phyloP scores from a whole-genome alignment of 2,329 filamentous ascomycete genomes.

The Dryadomyces quercivorus region DNA sequence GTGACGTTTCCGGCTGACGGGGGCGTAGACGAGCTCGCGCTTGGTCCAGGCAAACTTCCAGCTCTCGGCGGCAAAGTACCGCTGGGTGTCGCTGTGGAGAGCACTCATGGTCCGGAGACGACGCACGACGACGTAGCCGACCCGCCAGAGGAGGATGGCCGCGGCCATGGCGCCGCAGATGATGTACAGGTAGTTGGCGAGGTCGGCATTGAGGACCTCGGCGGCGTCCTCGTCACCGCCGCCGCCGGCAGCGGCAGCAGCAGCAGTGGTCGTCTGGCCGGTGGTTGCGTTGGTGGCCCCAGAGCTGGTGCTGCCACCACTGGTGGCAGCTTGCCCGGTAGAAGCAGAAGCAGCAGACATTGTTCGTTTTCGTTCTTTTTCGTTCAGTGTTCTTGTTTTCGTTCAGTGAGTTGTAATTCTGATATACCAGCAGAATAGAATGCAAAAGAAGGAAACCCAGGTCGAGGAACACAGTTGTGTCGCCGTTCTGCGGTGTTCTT shows the following conservation, averaged over 20 bases:
- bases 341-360: neutral
- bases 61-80: slow-evolving; percentile 58
- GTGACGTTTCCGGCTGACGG: slow-evolving; percentile 62
- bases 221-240: slow-evolving; percentile 14
- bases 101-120: slow-evolving; percentile 65
- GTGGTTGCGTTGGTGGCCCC: neutral
- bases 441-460: neutral
- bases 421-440: slow-evolving; percentile 2
- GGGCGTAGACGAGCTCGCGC: slow-evolving; percentile 56
- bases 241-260: neutral
- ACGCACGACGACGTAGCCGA: slow-evolving; percentile 45
- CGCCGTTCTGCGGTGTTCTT: neutral
- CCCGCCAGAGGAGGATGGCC: slow-evolving; percentile 55
- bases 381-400: neutral
- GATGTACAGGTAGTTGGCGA: slow-evolving; percentile 49
- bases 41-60: slow-evolving; percentile 47
- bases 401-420: neutral
- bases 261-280: neutral
- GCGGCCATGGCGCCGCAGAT: slow-evolving; percentile 52
- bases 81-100: slow-evolving; percentile 66
- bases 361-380: neutral
- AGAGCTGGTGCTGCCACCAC: neutral
- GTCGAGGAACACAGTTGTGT: neutral
- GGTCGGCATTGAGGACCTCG: slow-evolving; percentile 34
- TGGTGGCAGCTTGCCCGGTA: neutral